Base-by-base conservation (phyloP, 2,329 filamentous ascomycete species). In the Botrytis fragariae region DNA sequence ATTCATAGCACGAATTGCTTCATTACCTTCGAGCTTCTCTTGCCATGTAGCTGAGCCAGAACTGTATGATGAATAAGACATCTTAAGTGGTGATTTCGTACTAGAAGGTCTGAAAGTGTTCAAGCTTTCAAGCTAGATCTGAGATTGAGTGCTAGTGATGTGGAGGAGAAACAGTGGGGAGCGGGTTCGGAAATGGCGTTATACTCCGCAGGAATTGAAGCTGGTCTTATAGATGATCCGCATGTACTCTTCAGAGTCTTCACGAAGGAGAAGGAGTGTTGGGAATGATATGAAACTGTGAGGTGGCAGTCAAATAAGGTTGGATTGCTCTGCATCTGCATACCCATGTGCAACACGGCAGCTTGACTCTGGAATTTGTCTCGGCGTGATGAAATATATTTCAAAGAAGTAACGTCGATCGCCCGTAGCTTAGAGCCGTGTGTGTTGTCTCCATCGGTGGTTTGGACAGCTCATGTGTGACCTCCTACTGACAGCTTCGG, bases 1-100 rank as follows among this genome's bases (percentile, higher is more conserved):
- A 51, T 42, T 54, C n/a, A 45, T 6, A 67, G 60, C 42, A 54
- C 20, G 18, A 51, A 76, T 72, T 73, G 77, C 81, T 61, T 29
- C n/a, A 57, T 57, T 82, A 82, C 82, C 79, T 77, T 82, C 78
- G 39, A 83, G 81, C 76, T 78, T 82, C 72, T 83, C 81, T 76
- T 82, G 80, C 82, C 82, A 83, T 63, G 78, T 79, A 75, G 73
- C 75, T 74, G 76, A 72, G 44, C 70, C 70, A 35, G 78, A 77
- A 64, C 72, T 74, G 68, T 79, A 78, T 71, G 72, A 78, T 73
- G 77, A 78, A 73, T 79, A 80, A 69, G 80, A 79, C 80, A 81
- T 81, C 54, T 48, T 76, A 74, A 75, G 22, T 59, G 32, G 9
- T 32, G 45, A 51, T 39, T 62, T 71, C 60, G 74, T 71, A 29